Conservation (phyloP, 2,329 filamentous ascomycete species). For the Colletotrichum scovillei region DNA sequence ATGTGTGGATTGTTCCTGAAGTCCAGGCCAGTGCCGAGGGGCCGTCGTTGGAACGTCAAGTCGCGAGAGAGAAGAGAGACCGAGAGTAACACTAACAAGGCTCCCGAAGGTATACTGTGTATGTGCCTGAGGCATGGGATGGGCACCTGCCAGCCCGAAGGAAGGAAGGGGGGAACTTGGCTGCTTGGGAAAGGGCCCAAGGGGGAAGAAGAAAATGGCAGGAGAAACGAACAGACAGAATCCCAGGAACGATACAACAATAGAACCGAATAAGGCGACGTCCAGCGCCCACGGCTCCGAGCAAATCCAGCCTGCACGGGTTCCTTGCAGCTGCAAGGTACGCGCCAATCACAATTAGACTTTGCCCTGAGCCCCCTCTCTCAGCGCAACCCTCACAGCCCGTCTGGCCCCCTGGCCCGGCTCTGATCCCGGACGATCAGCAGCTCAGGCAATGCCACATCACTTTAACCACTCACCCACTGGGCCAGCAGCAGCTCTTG, state of each 20-base stretch:
- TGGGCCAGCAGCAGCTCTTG: not conserved
- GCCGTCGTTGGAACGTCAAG: not conserved
- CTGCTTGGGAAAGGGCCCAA: not conserved
- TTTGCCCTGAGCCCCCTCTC: constrained; percentile 2
- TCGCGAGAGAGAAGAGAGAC: not conserved
- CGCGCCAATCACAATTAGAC: constrained; percentile 30
- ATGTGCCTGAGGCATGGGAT: not conserved
- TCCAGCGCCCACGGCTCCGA: not conserved
- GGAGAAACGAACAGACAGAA: not conserved
- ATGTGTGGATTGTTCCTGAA: not conserved
- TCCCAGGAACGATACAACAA: not conserved
- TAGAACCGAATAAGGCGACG: constrained; percentile 14
- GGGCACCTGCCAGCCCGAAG: not conserved
- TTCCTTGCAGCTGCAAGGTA: constrained; percentile 35
- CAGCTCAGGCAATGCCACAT: constrained; percentile 31
- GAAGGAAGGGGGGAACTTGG: not conserved
- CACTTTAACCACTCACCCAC: not conserved
- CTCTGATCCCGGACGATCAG: constrained; percentile 38
- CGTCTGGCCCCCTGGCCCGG: constrained; percentile 21
- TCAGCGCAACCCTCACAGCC: constrained; percentile 27
- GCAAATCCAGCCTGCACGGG: constrained; percentile 17
- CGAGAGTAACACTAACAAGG: not conserved
- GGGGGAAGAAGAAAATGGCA: not conserved
- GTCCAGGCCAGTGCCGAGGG: not conserved
- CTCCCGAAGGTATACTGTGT: not conserved